Evolutionary conservation across 331 rosid genomes (phyloP).

Genomic region (Quercus lobata): DNA sequence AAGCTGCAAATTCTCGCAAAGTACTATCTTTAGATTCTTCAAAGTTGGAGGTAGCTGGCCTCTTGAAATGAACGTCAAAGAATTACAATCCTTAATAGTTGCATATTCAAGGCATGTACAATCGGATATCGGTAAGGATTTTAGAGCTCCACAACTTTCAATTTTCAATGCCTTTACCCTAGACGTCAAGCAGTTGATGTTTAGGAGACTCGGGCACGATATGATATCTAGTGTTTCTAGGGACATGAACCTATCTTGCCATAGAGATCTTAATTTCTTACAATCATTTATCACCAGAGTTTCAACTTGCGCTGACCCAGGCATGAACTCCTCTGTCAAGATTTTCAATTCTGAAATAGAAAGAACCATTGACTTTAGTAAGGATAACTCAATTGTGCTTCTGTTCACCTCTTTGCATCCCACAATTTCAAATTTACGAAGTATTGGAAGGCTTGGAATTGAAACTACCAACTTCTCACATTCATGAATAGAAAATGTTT

Average conservation of each 20-base stretch:
- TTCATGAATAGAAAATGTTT: not conserved
- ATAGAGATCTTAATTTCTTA: not conserved
- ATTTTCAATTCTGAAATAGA: not conserved
- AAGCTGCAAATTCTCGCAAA: slow-evolving; percentile 13
- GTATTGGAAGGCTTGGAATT: not conserved
- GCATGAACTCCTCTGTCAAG: not conserved
- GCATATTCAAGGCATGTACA: no score
- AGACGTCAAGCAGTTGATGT: not conserved
- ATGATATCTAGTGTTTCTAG: not conserved
- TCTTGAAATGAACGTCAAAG: no score
- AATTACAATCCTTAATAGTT: no score
- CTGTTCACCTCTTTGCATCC: not conserved
- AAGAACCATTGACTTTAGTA: not conserved
- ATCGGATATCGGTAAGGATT: no score
- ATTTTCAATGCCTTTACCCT: not conserved
- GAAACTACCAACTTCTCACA: not conserved
- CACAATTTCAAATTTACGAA: not conserved
- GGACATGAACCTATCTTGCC: not conserved
- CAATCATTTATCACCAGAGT: not conserved
- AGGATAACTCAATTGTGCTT: not conserved
- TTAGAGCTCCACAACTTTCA: not conserved
- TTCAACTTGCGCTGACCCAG: not conserved
- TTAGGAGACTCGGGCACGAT: no score
- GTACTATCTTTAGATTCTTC: not conserved
- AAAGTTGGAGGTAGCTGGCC: not conserved